Conservation (phyloP, 441 rosid genomes). For the Populus tomentosa region DNA sequence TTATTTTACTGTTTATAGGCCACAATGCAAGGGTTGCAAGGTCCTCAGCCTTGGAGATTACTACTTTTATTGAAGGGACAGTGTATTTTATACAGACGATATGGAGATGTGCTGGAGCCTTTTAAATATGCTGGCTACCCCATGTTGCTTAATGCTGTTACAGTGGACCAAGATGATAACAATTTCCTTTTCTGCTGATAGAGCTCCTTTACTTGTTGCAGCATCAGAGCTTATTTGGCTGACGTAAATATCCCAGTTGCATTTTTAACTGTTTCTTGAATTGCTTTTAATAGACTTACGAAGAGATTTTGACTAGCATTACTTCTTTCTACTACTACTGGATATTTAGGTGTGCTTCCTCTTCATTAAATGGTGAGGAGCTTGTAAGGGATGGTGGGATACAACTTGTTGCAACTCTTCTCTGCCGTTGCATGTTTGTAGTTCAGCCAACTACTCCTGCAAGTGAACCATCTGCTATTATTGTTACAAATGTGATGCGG, state of each 20-base stretch:
- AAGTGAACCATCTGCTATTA: conserved; percentile 85
- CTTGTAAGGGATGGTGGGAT: conserved; percentile 98
- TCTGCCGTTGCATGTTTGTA: conserved; percentile 92
- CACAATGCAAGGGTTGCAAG: conserved; percentile 99
- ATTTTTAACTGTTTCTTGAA: conserved; percentile 7
- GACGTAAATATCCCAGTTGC: conserved; percentile 51
- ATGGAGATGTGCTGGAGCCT: conserved; percentile 85
- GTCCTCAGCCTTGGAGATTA: conserved; percentile 99
- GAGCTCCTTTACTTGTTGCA: conserved; percentile 96
- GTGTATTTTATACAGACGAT: conserved; percentile 91
- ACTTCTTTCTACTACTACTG: conserved; percentile 11
- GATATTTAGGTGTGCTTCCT: conserved; percentile 76
- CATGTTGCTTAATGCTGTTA: conserved; percentile 93
- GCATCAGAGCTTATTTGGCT: conserved; percentile 98
- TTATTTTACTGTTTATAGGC: conserved; percentile 52
- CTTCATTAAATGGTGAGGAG: conserved; percentile 98
- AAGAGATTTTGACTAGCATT: conserved; percentile 4
- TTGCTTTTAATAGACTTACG: conserved; percentile 6
- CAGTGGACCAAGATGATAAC: conserved; percentile 90
- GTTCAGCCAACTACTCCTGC: conserved; percentile 98
- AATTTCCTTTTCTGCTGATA: conserved; percentile 90
- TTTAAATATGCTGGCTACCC: conserved; percentile 99
- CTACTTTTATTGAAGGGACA: conserved; percentile 97
- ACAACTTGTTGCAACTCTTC: conserved; percentile 85
- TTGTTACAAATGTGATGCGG: conserved; percentile 91